Conservation (phyloP, 1,284 basidiomycete genomes). For the Farysia itapuensis region DNA sequence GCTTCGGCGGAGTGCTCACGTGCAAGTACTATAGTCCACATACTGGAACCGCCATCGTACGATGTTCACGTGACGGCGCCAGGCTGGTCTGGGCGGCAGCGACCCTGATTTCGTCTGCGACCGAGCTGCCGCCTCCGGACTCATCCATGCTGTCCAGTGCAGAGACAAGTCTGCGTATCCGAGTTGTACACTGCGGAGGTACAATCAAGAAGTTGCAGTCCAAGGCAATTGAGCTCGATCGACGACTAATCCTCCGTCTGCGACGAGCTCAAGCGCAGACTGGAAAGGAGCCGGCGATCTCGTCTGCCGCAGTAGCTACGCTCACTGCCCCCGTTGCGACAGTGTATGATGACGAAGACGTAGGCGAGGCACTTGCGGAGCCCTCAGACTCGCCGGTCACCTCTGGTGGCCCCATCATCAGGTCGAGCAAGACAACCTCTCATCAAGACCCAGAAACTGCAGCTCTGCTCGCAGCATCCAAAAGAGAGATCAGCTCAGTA, state of each 20-base stretch:
- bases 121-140: slow-evolving; percentile 2
- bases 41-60: slow-evolving; percentile 35
- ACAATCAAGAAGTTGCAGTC: slow-evolving; percentile 46
- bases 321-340: neutral
- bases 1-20: slow-evolving; percentile 22
- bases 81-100: slow-evolving; percentile 35
- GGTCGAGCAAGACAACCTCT: neutral
- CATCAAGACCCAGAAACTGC: slow-evolving; percentile 15
- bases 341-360: slow-evolving; percentile 17
- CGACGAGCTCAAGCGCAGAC: slow-evolving; percentile 13
- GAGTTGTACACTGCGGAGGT: slow-evolving; percentile 35
- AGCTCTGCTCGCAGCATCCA: slow-evolving; percentile 14
- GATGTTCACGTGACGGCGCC: slow-evolving; percentile 35
- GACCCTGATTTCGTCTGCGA: slow-evolving; percentile 22
- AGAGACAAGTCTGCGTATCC: slow-evolving; percentile 11
- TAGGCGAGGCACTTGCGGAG: slow-evolving; percentile 19
- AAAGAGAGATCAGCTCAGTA: slow-evolving; percentile 23
- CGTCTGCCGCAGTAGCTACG: neutral
- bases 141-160: neutral
- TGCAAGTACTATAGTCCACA: slow-evolving; percentile 41
- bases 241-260: slow-evolving; percentile 15
- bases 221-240: slow-evolving; percentile 39
- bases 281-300: neutral
- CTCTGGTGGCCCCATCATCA: neutral
- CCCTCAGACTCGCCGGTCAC: neutral